Conservation (phyloP, 176 grass and related monocot species). For the Alopecurus myosuroides region DNA sequence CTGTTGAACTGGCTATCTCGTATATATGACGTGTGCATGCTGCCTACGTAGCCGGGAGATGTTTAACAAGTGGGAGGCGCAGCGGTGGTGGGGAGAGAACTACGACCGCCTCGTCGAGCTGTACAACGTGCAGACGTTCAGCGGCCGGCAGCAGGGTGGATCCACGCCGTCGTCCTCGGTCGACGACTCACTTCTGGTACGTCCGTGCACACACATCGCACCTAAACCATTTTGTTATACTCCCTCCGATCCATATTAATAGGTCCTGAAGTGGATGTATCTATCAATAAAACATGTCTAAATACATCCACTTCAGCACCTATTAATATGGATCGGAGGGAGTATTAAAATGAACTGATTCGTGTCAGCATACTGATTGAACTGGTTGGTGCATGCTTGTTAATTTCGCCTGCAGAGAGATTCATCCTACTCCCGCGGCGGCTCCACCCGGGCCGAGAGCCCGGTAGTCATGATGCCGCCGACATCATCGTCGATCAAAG, state of each 20-base stretch:
- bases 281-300: too few species aligned
- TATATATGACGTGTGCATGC: not conserved
- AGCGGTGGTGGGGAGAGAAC: constrained; percentile 99
- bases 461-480: constrained; percentile 29
- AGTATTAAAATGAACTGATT: not conserved
- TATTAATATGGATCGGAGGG: too few species aligned
- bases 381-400: not conserved
- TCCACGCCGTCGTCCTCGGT: constrained; percentile 76
- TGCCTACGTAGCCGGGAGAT: constrained; percentile 62
- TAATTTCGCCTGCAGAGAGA: constrained; percentile 59
- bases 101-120: constrained; percentile 98
- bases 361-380: not conserved
- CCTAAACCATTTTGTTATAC: not conserved
- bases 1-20: not conserved
- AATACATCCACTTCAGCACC: too few species aligned
- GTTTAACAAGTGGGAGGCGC: constrained; percentile 98
- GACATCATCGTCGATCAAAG: constrained; percentile 26
- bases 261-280: too few species aligned
- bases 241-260: too few species aligned
- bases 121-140: constrained; percentile 90
- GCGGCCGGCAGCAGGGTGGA: constrained; percentile 64
- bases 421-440: constrained; percentile 58
- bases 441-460: constrained; percentile 54
- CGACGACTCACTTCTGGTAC: constrained; percentile 54
- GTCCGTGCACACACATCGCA: not conserved